Base-by-base conservation (phyloP, 2,329 filamentous ascomycete species). In the Botrytis aclada region DNA sequence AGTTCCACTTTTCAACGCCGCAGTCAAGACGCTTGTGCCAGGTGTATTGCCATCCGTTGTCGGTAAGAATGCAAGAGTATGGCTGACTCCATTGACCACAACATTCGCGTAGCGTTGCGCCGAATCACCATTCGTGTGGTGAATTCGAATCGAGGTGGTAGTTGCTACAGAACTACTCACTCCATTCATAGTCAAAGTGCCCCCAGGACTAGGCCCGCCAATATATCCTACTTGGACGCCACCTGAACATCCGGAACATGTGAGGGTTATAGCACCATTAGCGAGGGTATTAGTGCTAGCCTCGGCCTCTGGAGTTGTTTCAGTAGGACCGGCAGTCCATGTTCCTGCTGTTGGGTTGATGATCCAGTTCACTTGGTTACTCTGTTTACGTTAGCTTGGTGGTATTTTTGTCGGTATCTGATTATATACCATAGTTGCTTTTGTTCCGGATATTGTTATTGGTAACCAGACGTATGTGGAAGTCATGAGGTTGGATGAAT, bases 391-490 rank as follows among this genome's bases (percentile, higher is more conserved):
- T 73, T 64, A 73, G 32, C 16, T 54, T 64, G 39, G 39, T 66
- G 25, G 8, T 20, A 34, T 61, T n/a, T n/a, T 43, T 45, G 45
- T 62, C 39, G 25, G 60, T 32, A 37, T 3, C n/a, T 56, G 32
- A 41, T 51, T 16, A 45, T 62, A 43, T 79, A 79, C 81, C 77
- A 88, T 83, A 16, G 77, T 84, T 3, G 88, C 86, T 0, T 82
- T 85, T 0, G 83, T 87, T 0, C 87, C 88, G 1, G 82, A 82
- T 74, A 90, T 83, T 6, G 78, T 82, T 0, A 92, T 80, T 0
- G 90, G 90, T 0, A 92, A 83, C 90, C 89, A 92, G 58, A 92
- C 82, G 77, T 92, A 92, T 0, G 88, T 90, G 69, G 85, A 88
- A 0, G 86, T 82, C 80, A 85, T 86, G 0, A 93, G 84, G 75